Evolutionary conservation across 495 filamentous ascomycete genomes (phyloP).

Genomic region (Patellaria atrata): DNA sequence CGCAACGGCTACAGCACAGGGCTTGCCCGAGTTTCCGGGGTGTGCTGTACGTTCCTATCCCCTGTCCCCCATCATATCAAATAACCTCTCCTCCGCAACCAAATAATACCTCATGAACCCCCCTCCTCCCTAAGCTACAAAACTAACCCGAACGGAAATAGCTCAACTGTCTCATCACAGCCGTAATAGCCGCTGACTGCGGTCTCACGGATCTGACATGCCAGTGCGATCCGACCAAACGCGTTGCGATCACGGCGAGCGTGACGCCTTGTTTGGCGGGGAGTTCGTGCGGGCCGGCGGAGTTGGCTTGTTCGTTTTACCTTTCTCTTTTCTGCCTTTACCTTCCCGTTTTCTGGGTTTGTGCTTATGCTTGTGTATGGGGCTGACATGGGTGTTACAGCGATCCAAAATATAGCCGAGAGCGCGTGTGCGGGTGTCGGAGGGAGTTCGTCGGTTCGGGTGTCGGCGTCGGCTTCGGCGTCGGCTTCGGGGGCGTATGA

Average conservation of each 20-base stretch:
- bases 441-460: background rate
- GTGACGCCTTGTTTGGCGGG: conserved; percentile 18
- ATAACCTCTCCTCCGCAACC: background rate
- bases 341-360: background rate
- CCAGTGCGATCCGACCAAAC: conserved; percentile 26
- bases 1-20: conserved; percentile 8
- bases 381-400: conserved; percentile 4
- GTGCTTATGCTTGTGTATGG: conserved; percentile 2
- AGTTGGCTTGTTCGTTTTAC: conserved; percentile 16
- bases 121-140: background rate
- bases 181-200: conserved; percentile 20
- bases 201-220: conserved; percentile 18
- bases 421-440: conserved; percentile 8
- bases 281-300: conserved; percentile 9
- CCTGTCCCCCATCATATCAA: background rate
- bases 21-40: conserved; percentile 6
- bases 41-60: conserved; percentile 15
- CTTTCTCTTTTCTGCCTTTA: conserved; percentile 1
- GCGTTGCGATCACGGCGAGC: conserved; percentile 12
- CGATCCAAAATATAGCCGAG: conserved; percentile 7
- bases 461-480: background rate
- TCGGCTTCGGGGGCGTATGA: conserved; percentile 3
- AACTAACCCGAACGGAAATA: conserved; percentile 2
- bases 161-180: conserved; percentile 20
- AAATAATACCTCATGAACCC: conserved; percentile 3